Evolutionary conservation across 805 yeast species (phyloP), one percentile per base, ranked within the genome.

Genomic region (Ogataea allantospora): DNA sequence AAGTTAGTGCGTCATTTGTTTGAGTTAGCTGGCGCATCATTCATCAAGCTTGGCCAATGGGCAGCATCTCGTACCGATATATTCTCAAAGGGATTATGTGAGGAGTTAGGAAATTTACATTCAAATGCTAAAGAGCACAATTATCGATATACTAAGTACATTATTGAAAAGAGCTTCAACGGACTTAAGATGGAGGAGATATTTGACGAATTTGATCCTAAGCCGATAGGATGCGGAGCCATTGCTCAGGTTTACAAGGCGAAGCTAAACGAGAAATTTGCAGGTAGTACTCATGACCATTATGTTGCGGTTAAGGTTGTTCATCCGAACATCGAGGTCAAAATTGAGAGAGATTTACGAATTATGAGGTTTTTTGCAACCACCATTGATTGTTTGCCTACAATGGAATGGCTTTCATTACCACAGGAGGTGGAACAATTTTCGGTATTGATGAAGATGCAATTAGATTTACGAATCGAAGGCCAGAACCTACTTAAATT

Each of bases 31-130:
- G 99, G 99, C 1, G 95, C 98, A 3, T 83, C 96, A 3, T 93
- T 84, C 57, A 80, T 84, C 40, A 84, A 87, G 60, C 72, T 93
- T 40, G 99, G 98, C 3, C 99, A 93, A 66, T 93, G 99, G 99
- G 99, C 99, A 0, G 97, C 97, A 2, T 84, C 96, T 8, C 75
- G 99, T 60, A 86, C 95, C 0, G 99, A 93, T 62, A 83, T 93
- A 22, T 91, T 93, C 63, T 83, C 96, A 3, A 67, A 65, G 31
- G 85, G 75, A 27, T 63, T 91, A 60, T 91, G 98, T 58, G 75
- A 76, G 15, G 88, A 85, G 54, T 64, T 93, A 50, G 76, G 86
- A 7, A 65, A 73, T 16, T 65, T 93, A 38, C 99, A 93, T 60
- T 85, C 96, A 5, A 77, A 87, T 55, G 91, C 88, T 7, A 77